phyloP scores from a whole-genome alignment of 2,329 filamentous ascomycete genomes.

The Zymoseptoria ardabiliae region DNA sequence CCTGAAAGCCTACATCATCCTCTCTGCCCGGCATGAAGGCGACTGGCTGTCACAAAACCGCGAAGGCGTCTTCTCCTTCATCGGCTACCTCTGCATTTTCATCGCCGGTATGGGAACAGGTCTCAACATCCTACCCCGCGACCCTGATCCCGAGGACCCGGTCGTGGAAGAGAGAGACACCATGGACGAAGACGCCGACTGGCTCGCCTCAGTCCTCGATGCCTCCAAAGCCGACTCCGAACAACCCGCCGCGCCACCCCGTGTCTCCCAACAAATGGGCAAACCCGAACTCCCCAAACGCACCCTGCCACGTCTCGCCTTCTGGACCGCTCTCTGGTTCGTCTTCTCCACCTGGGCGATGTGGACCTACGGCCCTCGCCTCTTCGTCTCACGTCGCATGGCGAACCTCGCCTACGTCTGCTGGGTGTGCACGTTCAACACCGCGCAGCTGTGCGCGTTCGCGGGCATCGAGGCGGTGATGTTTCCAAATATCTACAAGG shows the following conservation, averaged over 20 bases:
- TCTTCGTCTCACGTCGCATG: conserved; percentile 76
- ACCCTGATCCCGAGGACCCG: conserved; percentile 20
- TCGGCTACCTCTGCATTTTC: conserved; percentile 92
- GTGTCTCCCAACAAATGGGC: background rate
- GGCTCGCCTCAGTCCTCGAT: conserved; percentile 30
- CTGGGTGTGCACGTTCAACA: conserved; percentile 91
- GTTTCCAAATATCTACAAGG: conserved; percentile 65
- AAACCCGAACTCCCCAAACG: conserved; percentile 22
- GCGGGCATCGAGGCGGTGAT: conserved; percentile 69
- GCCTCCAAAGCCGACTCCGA: conserved; percentile 12
- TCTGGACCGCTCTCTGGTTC: conserved; percentile 61
- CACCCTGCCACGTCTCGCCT: conserved; percentile 45
- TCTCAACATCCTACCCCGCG: conserved; percentile 64
- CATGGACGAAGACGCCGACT: conserved; percentile 31
- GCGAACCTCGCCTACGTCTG: conserved; percentile 91
- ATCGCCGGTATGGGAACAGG: conserved; percentile 80
- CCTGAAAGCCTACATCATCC: conserved; percentile 76
- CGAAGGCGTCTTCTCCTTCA: conserved; percentile 91
- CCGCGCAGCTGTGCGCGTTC: conserved; percentile 70
- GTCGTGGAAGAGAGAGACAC: conserved; percentile 15
- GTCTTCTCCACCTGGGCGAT: conserved; percentile 65
- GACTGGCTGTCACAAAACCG: conserved; percentile 82
- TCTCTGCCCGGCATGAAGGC: conserved; percentile 59
- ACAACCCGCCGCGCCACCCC: background rate
- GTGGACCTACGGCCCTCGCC: conserved; percentile 61